Base-by-base conservation (phyloP, 140 eudicot species). In the Anethum foeniculum region DNA sequence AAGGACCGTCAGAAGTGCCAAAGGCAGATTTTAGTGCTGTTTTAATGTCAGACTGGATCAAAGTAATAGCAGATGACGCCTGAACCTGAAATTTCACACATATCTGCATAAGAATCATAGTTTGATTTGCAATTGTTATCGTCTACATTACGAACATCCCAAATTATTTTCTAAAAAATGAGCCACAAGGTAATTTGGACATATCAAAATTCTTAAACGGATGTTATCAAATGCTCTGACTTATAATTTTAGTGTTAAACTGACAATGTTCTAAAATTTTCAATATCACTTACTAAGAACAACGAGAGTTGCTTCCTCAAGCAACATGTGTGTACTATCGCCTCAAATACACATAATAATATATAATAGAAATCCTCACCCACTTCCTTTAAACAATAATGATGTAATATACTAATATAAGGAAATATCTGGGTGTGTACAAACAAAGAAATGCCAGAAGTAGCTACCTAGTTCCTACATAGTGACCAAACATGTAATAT, bases 1-100 rank as follows among this genome's bases (percentile, higher is more conserved):
- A 80, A 10, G 99, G 99, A 51, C 99, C 99, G 80, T 96, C 99
- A 83, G 86, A 90, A 69, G 87, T 87, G 77, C 91, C 91, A 87
- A 96, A 96, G 21, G 99, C 97, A 78, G 96, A 88, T 85, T 87
- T 96, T 80, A 96, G 78, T 41, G 98, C 99, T 82, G 92, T 71
- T 82, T 87, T 93, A 14, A 96, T 90, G 79, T 96, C 99, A 27
- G 98, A 88, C 77, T 96, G 99, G 44, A 96, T 92, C 89, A 96
- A 90, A 80, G 91, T 88, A 39, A 93, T 87, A 21, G 96, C 90
- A 58, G 89, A 91, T 34, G 99, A 91, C 81, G 99, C 91, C 83
- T 88, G 96, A 73, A 93, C 96, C 99, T 96, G 96, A 85, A 86
- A 82, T 67, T 21, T 15, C 16, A 38, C 47, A 79, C 39, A 54